phyloP scores from a whole-genome alignment of 2,329 filamentous ascomycete species.

The Fusarium pseudoanthophilum region DNA sequence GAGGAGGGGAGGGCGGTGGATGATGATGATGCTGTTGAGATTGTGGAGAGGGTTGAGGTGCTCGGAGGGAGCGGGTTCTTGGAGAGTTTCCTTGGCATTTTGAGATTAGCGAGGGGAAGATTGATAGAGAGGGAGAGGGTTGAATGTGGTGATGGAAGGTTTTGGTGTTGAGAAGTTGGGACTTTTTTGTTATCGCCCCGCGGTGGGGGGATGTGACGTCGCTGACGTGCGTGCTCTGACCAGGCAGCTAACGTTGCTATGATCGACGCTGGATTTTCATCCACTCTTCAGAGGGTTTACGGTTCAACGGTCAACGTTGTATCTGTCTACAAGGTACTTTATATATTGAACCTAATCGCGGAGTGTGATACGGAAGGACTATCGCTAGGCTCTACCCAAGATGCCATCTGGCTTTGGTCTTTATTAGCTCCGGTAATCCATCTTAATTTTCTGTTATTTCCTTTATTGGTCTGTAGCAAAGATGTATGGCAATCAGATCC shows the following conservation, averaged over 20 bases:
- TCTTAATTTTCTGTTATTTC: not conserved
- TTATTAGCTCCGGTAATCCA: accelerated
- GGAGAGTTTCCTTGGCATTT: conserved; percentile 50
- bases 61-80: conserved; percentile 42
- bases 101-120: not conserved
- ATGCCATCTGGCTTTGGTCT: not conserved
- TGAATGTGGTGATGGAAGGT: not conserved
- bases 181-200: conserved; percentile 23
- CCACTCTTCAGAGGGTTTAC: not conserved
- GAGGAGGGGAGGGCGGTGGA: conserved; percentile 51
- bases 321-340: not conserved
- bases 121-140: no score
- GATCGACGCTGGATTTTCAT: not conserved
- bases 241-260: not conserved
- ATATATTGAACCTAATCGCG: not conserved
- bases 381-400: not conserved
- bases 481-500: accelerated
- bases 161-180: conserved; percentile 20
- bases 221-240: not conserved
- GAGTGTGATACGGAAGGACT: accelerated
- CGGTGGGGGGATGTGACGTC: conserved; percentile 23
- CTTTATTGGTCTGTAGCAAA: not conserved
- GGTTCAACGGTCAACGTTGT: not conserved
- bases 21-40: conserved; percentile 49
- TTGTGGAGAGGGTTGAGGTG: conserved; percentile 36